A percentile compares a stretch with the other conserved stretches of the same genome.
phyloP scores from a whole-genome alignment of 1,284 basidiomycete species.

The Trichosporon inkin region DNA sequence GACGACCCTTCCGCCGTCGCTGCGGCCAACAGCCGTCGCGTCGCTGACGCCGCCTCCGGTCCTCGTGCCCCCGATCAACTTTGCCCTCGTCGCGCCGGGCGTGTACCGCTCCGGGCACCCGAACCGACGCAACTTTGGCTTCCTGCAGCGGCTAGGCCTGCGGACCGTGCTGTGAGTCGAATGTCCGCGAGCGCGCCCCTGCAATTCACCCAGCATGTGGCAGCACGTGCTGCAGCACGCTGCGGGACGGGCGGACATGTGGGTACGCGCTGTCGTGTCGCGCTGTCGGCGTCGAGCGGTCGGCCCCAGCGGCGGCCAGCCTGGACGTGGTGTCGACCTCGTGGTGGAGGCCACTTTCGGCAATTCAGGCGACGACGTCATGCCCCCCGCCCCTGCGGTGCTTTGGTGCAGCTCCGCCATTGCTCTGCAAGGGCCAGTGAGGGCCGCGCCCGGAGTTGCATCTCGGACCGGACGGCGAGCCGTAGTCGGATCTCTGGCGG shows the following conservation, averaged over 20 bases:
- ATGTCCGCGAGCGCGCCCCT: neutral
- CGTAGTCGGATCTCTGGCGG: too few species aligned
- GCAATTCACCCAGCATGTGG: neutral
- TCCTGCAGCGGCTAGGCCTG: constrained; percentile 42
- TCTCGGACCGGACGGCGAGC: too few species aligned
- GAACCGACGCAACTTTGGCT: constrained; percentile 48
- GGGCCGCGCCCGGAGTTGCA: too few species aligned
- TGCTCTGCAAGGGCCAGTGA: too few species aligned
- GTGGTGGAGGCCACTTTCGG: neutral
- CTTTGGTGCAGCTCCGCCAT: too few species aligned
- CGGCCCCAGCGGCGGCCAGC: neutral
- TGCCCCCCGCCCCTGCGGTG: neutral
- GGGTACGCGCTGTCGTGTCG: too few species aligned
- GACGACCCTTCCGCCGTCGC: constrained; percentile 17
- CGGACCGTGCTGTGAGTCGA: constrained; percentile 44
- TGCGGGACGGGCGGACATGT: too few species aligned
- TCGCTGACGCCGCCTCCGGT: constrained; percentile 24
- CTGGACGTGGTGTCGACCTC: neutral
- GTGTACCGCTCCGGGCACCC: constrained; percentile 50
- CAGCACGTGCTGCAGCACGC: too few species aligned
- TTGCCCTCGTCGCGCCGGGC: constrained; percentile 47
- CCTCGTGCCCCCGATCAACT: constrained; percentile 52
- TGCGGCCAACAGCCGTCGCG: constrained; percentile 16
- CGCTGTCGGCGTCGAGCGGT: neutral
- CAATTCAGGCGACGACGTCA: constrained; percentile 8